These are phyloP conservation scores for Fusarium zealandicum DNA, from an alignment of 2,329 filamentous ascomycete species.

Conservation along the genomic window DNA sequence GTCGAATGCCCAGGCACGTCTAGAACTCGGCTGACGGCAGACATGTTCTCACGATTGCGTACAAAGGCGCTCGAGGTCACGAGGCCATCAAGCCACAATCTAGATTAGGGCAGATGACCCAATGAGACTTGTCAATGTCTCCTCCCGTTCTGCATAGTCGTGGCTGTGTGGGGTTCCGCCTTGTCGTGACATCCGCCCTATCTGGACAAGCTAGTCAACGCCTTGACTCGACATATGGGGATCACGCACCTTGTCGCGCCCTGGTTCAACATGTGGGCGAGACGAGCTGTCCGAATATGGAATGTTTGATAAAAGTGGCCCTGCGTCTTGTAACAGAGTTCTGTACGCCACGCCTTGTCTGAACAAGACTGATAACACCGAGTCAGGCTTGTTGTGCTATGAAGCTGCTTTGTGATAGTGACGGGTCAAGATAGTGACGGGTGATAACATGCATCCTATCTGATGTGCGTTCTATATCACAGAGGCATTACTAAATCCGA, in stretches of 20 bases:
- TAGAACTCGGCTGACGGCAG: no score
- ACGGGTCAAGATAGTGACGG: no score
- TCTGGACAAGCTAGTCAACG: slow-evolving; percentile 26
- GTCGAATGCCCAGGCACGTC: no score
- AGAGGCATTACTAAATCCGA: neutral
- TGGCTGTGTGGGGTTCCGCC: slow-evolving; percentile 30
- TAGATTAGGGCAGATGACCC: slow-evolving; percentile 18
- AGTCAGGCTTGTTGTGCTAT: no score
- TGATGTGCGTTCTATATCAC: neutral
- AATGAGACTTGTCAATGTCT: neutral
- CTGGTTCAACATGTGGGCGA: neutral
- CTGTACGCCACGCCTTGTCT: no score
- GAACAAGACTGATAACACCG: no score
- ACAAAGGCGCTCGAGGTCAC: slow-evolving; percentile 3
- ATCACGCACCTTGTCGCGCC: slow-evolving; percentile 1
- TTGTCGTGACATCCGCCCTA: slow-evolving; percentile 35
- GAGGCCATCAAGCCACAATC: neutral
- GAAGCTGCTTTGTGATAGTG: no score
- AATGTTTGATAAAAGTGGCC: no score
- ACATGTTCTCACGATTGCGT: neutral
- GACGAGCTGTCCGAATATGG: neutral
- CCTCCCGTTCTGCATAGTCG: neutral
- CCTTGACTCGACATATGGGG: slow-evolving; percentile 31
- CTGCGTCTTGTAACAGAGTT: no score
- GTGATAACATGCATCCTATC: no score